Evolutionary conservation across 345 rosid genomes (phyloP), one percentile per base, ranked within the genome.

Genomic region (Dimocarpus longan): DNA sequence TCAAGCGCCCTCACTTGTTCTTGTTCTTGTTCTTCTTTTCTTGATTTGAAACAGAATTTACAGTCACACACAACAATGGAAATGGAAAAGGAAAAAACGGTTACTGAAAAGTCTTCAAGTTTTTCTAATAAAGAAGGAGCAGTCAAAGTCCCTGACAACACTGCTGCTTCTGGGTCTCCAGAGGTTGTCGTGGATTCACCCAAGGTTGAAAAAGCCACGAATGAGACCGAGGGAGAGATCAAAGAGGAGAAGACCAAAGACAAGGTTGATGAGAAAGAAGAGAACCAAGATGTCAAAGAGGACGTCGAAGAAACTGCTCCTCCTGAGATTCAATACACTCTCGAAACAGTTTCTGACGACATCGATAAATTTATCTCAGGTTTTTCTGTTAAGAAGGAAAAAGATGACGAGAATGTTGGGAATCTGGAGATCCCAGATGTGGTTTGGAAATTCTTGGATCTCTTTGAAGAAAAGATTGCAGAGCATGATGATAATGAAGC

Each of bases 361-460:
- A 68, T 95, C 1, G 92, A 90, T 42, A 82, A 71, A 62, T 85
- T 89, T 72, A 77, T 90, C 52, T 44, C 84, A 0, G 68, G 68
- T 66, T 76, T 85, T 5, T 69, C 87, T 15, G 66, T 75, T 54
- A 79, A 57, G 65, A 66, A 21, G 10, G 57, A 50, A 15, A 82
- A 81, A 9, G 76, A 80, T 39, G 82, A 78, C 73, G 78, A 54
- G 78, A 73, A 12, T 24, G 65, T 32, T 32, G 37, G 37, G 63
- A 63, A 71, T 63, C 9, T 80, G 19, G 86, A 86, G 78, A 85
- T 89, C 71, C 94, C 94, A 0, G 89, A 76, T 71, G 85, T 83
- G 75, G 80, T 91, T 22, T 87, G 84, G 8, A 90, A 86, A 79
- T 90, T 86, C 78, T 86, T 95, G 83, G 94, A 91, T 88, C 89